Base-by-base conservation (phyloP, 2,329 filamentous ascomycete species). In the Botryotinia narcissicola region DNA sequence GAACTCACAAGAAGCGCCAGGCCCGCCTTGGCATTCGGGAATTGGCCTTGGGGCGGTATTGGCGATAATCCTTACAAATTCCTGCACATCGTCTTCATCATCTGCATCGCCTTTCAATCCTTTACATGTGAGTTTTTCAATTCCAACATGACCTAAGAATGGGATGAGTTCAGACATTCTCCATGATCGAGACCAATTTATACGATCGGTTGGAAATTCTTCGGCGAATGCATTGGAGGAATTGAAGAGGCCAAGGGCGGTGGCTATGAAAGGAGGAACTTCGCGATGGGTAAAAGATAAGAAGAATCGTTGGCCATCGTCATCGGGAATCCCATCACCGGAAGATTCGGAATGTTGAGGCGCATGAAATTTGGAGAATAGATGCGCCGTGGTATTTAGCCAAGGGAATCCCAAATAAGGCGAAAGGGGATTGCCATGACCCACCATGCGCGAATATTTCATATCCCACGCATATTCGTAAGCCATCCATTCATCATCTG, bases 181-280 rank as follows among this genome's bases (percentile, higher is more conserved):
- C 90, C 90, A 92, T 2, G 85, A 87, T 40, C 90, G 87, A 37
- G 85, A 84, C 80, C 89, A 85, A 82, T 92, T 92, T 79, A 91
- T 88, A 37, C 84, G 83, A 75, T 88, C 85, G 0, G 87, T 82
- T 0, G 90, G 90, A 87, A 92, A 92, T 3, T 90, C 91, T 68
- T 85, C 86, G 75, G 91, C 91, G 76, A 89, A 82, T 22, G 86
- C 80, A 73, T 86, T 84, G 4, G 88, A 90, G 81, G 91, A 91
- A 83, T 92, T 92, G 84, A 92, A 92, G 7, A 93, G 83, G 0
- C 90, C 90, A 81, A 92, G 85, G 0, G 90, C 89, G 1, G 92
- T 90, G 1, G 90, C 82, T 1, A 92, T 88, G 74, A 89, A 90
- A 1, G 91, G 90, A 1, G 90, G 90, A 3, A 92, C 82, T 80